Evolutionary conservation across 805 yeast species (phyloP).

Genomic region (Yamadazyma kitorensis): DNA sequence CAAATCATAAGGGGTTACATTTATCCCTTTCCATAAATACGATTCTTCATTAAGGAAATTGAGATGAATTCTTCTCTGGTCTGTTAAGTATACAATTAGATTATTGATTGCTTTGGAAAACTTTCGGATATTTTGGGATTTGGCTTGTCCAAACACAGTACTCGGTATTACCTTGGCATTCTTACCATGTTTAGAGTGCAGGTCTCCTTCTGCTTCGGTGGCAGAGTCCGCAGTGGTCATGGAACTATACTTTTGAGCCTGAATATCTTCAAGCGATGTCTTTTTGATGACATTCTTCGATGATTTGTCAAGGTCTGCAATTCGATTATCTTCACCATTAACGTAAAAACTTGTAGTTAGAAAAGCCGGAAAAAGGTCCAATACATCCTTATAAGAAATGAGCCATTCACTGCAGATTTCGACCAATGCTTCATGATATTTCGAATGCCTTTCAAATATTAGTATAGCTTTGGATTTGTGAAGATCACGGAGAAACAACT

Average conservation of each 20-base stretch:
- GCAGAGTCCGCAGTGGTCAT: constrained; percentile 13
- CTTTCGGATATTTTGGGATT: constrained; percentile 21
- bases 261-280: constrained; percentile 12
- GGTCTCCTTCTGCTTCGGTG: constrained; percentile 11
- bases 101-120: constrained; percentile 37
- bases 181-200: constrained; percentile 4
- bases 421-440: constrained; percentile 38
- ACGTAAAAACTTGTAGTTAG: constrained; percentile 22
- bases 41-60: constrained; percentile 31
- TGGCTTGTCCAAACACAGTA: constrained; percentile 11
- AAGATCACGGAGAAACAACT: constrained; percentile 32
- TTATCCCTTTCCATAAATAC: constrained; percentile 43
- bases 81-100: constrained; percentile 49
- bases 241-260: constrained; percentile 2
- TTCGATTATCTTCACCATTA: constrained; percentile 1
- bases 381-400: constrained; percentile 30
- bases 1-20: constrained; percentile 42
- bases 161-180: constrained; percentile 6
- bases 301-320: constrained; percentile 3
- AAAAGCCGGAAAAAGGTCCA: constrained; percentile 38
- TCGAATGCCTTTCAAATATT: constrained; percentile 30
- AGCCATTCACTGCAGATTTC: constrained; percentile 43
- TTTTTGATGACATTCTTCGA: constrained; percentile 11
- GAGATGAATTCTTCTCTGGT: constrained; percentile 48
- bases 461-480: constrained; percentile 30